These are phyloP conservation scores for Fraxinus anomala DNA, from an alignment of 257 asterid genomes.

Conservation along the genomic window DNA sequence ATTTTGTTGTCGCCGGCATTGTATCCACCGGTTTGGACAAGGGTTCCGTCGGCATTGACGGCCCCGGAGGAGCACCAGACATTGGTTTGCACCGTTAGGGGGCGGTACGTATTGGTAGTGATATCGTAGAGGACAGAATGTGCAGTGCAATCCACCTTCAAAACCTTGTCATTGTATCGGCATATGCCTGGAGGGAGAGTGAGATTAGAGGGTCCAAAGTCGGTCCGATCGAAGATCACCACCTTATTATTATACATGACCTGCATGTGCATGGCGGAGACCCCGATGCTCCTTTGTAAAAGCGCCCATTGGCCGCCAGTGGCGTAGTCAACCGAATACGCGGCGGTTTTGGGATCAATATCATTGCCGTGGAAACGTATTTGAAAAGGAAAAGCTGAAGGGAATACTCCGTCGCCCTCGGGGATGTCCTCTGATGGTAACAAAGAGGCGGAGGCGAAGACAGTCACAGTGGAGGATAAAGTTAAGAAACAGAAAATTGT, in stretches of 20 bases:
- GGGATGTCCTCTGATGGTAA: background rate
- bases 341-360: conserved; percentile 12
- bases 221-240: conserved; percentile 77
- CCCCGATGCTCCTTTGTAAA: conserved; percentile 54
- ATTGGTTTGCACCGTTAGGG: conserved; percentile 71
- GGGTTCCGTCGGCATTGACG: conserved; percentile 45
- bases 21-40: conserved; percentile 49
- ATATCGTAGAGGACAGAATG: conserved; percentile 76
- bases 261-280: conserved; percentile 94
- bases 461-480: conserved; percentile 5
- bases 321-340: background rate
- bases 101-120: conserved; percentile 58
- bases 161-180: conserved; percentile 46
- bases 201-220: conserved; percentile 75
- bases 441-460: background rate
- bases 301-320: conserved; percentile 60
- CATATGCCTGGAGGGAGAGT: conserved; percentile 59
- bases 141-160: conserved; percentile 62
- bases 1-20: conserved; percentile 35
- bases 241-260: conserved; percentile 48
- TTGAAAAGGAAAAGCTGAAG: background rate
- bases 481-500: conserved; percentile 8
- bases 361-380: background rate
- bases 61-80: conserved; percentile 97
- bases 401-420: background rate